Percentiles rank a stretch among this genome's conserved stretches.
phyloP scores from a whole-genome alignment of 768 basidiomycete species.

The Trametes cingulata region DNA sequence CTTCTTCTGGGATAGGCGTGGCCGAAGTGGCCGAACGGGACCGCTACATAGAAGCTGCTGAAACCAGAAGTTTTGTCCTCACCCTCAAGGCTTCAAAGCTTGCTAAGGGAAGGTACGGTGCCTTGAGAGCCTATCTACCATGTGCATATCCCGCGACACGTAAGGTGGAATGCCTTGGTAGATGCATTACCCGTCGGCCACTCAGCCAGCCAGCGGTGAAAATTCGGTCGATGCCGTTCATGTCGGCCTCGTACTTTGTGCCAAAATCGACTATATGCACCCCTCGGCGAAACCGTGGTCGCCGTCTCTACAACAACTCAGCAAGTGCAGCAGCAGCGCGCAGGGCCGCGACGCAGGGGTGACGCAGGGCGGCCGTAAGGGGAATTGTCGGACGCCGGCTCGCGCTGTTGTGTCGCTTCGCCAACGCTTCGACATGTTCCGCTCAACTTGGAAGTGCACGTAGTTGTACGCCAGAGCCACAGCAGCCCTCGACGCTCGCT shows the following conservation, averaged over 20 bases:
- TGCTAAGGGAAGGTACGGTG: too few relatives aligned
- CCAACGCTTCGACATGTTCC: constrained; percentile 9
- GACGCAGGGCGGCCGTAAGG: constrained; percentile 4
- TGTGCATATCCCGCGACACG: background rate
- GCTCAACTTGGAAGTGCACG: constrained; percentile 21
- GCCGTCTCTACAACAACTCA: background rate
- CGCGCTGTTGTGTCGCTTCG: background rate
- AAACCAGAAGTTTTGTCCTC: too few relatives aligned
- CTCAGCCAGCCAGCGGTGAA: constrained; percentile 1
- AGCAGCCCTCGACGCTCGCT: background rate
- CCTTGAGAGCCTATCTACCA: background rate
- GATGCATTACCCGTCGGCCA: background rate
- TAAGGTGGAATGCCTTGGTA: background rate
- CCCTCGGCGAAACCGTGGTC: constrained; percentile 16
- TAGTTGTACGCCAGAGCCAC: constrained; percentile 10
- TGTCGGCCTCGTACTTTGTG: background rate
- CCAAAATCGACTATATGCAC: constrained; percentile 2
- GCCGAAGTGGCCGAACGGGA: too few relatives aligned
- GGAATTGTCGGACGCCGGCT: constrained; percentile 10
- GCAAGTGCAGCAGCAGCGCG: background rate
- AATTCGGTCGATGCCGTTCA: constrained; percentile 13
- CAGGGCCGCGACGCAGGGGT: background rate
- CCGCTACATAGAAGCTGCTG: too few relatives aligned
- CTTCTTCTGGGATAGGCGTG: too few relatives aligned
- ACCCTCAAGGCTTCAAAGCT: too few relatives aligned